Percentiles rank a stretch among this genome's conserved stretches.
These are phyloP conservation scores for Lachnellula arida DNA, from an alignment of 2,329 filamentous ascomycete species.

Conservation along the genomic window DNA sequence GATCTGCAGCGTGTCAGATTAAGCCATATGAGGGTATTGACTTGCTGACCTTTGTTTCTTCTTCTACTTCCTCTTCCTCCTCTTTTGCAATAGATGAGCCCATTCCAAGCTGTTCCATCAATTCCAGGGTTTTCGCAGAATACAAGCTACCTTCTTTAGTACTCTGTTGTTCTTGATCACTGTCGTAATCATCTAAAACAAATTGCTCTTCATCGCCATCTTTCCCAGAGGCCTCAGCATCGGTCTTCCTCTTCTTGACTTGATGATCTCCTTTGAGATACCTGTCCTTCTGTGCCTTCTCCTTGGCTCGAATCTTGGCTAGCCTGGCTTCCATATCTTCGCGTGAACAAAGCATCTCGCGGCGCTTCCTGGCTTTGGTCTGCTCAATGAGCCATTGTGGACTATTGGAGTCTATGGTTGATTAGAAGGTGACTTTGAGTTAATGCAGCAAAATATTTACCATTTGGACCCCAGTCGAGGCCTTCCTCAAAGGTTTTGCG, in stretches of 20 bases:
- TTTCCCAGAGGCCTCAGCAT: conserved; percentile 8
- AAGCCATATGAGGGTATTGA: background rate
- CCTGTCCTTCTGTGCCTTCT: conserved; percentile 48
- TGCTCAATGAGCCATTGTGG: conserved; percentile 67
- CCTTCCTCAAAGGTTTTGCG: conserved; percentile 33
- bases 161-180: conserved; percentile 47
- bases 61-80: conserved; percentile 45
- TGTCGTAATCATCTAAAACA: conserved; percentile 64
- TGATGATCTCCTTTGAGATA: conserved; percentile 40
- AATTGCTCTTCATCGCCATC: conserved; percentile 51
- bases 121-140: conserved; percentile 56
- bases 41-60: conserved; percentile 48
- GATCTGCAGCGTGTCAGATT: conserved; percentile 37
- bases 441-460: conserved; percentile 5
- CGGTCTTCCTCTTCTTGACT: conserved; percentile 43
- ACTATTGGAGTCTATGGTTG: conserved; percentile 46
- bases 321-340: conserved; percentile 57
- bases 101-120: conserved; percentile 54
- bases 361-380: conserved; percentile 50
- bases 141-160: conserved; percentile 38
- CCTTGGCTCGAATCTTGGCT: conserved; percentile 50
- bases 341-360: conserved; percentile 50
- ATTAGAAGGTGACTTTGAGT: background rate
- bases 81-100: conserved; percentile 31
- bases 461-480: conserved; percentile 21